Percentiles rank a stretch among this genome's conserved stretches.
phyloP scores from a whole-genome alignment of 192 early-diverging fungal genomes.

The Coemansia sp. region DNA sequence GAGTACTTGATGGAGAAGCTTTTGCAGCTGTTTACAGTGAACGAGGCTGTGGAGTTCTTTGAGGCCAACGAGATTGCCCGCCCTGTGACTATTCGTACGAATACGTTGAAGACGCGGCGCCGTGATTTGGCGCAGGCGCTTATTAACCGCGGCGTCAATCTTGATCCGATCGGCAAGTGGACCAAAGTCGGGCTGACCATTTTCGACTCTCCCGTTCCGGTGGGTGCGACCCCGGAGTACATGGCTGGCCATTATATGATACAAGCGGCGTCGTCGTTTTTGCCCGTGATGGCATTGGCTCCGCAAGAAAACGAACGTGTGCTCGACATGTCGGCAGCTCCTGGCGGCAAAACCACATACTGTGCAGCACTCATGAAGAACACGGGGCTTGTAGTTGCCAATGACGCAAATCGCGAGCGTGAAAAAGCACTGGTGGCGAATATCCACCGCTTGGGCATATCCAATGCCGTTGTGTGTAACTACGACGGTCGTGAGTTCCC shows the following conservation, averaged over 20 bases:
- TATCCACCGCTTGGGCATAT: conserved; percentile 84
- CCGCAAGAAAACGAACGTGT: conserved; percentile 94
- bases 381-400: conserved; percentile 95
- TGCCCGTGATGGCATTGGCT: conserved; percentile 94
- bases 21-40: conserved; percentile 85
- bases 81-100: conserved; percentile 94
- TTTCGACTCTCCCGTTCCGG: conserved; percentile 92
- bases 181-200: conserved; percentile 95
- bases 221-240: conserved; percentile 98
- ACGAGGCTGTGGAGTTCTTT: conserved; percentile 96
- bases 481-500: conserved; percentile 99
- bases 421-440: conserved; percentile 89
- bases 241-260: conserved; percentile 99
- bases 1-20: conserved; percentile 89
- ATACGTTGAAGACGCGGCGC: conserved; percentile 91
- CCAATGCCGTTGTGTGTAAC: conserved; percentile 88
- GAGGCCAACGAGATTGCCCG: conserved; percentile 97
- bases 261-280: conserved; percentile 95
- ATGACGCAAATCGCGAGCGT: conserved; percentile 95
- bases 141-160: conserved; percentile 93
- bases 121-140: conserved; percentile 93
- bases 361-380: conserved; percentile 96
- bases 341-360: conserved; percentile 97
- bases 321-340: conserved; percentile 97
- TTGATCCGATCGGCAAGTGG: conserved; percentile 99